Base-by-base conservation (phyloP, 257 asterid species). In the Nicotiana undulata region DNA sequence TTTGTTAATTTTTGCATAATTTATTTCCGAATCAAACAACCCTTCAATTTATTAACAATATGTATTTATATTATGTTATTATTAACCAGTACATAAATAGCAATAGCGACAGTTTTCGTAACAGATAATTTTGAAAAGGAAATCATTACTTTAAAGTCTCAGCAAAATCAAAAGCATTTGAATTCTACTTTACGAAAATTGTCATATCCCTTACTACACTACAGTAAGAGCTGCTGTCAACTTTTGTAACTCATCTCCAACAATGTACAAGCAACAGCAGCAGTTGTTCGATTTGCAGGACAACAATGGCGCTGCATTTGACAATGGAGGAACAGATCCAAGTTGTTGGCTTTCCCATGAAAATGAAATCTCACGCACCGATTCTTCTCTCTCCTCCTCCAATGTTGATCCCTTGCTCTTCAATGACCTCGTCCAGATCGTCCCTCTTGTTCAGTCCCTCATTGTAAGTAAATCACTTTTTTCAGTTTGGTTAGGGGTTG, bases 381-480 rank as follows among this genome's bases (percentile, higher is more conserved):
- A 84, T 37, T 89, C 97, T 31, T 86, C 97, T 72, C 91, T 92
- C 79, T 85, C 96, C 77, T 88, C 88, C 75, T 88, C 90, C 64
- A 87, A 94, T 82, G 90, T 91, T 52, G 98, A 95, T 89, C 96
- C 91, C 11, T 89, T 82, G 72, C 92, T 95, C 46, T 90, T 84
- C 79, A 87, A 87, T 66, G 85, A 95, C 76, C 93, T 95, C 2
- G 94, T 91, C 9, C 91, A 93, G 93, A 92, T 95, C 72, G 89
- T 95, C 75, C 98, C 98, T 18, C 98, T 95, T 32, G 96, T 95
- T 67, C 95, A 92, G 88, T 86, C 97, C 13, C 97, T 93, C 82
- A 95, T 95, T 83, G 98, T 95, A 77, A 40, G 49, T 40, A 40
- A 40, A 88, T 64, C 32, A 11, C n/a, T 17, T 18, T 26, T 37